phyloP scores from a whole-genome alignment of 169 alveolate species.

The Theileria sp. region DNA sequence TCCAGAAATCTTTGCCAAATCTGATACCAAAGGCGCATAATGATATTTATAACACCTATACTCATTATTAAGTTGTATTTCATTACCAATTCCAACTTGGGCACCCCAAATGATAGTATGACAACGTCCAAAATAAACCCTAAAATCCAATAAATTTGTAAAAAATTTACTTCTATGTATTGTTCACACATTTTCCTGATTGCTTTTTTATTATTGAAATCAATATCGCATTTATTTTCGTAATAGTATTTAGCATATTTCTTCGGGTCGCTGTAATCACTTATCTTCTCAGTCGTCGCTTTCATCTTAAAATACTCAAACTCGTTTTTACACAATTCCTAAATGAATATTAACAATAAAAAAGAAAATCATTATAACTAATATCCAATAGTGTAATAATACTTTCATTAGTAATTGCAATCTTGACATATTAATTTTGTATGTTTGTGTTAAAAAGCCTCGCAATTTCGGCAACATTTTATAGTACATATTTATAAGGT shows the following conservation, averaged over 20 bases:
- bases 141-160: background rate
- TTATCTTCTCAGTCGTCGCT: constrained; percentile 30
- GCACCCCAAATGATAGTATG: constrained; percentile 57
- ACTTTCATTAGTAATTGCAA: constrained; percentile 52
- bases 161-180: constrained; percentile 35
- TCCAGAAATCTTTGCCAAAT: constrained; percentile 44
- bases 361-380: background rate
- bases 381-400: background rate
- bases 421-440: constrained; percentile 41
- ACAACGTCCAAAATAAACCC: constrained; percentile 62
- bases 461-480: constrained; percentile 30
- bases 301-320: constrained; percentile 38
- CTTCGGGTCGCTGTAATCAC: constrained; percentile 34
- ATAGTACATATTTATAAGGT: constrained; percentile 49
- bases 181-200: constrained; percentile 52
- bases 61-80: background rate
- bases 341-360: background rate
- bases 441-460: constrained; percentile 56
- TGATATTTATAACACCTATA: constrained; percentile 63
- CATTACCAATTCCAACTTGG: constrained; percentile 67
- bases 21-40: constrained; percentile 66
- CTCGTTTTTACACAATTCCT: constrained; percentile 41
- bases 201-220: constrained; percentile 29
- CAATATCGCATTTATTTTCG: constrained; percentile 45
- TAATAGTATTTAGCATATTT: constrained; percentile 57